Evolutionary conservation across 257 asterid genomes (phyloP), one percentile per base, ranked within the genome.

Genomic region (Gardenia jasminoides): DNA sequence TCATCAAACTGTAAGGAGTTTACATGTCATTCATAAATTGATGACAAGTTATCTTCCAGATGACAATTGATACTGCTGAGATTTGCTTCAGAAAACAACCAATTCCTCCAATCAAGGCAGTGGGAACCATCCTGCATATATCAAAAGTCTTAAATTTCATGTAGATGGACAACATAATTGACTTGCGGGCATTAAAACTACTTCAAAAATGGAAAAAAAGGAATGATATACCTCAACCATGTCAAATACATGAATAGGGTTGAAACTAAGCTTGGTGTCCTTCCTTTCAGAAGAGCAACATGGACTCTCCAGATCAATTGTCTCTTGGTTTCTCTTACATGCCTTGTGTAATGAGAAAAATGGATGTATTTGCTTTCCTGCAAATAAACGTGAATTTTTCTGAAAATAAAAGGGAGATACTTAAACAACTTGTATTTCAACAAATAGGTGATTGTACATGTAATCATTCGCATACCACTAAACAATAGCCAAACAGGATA

Each of bases 311-410:
- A 87, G 68, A 70, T 87, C 90, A 84, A 76, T 85, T 72, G 80
- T 82, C 73, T 86, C 91, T 87, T 88, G 92, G 83, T 84, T 85
- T 80, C 81, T 64, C 85, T 91, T 93, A 44, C 86, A 92, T 76
- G 83, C 87, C 87, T 92, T 93, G 86, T 87, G 13, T 72, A 92
- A 89, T 62, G 84, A 85, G 84, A 96, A 96, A 91, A 96, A 92
- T 17, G 98, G 99, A 92, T 96, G 97, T 28, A 92, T 85, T 90
- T 92, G 91, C 85, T 84, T 86, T 83, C 98, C 99, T 74, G 97
- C 87, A 88, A 86, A 95, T 73, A 93, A 83, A 50, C 97, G 90
- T 19, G 94, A 90, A 85, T 90, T 89, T 88, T 93, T 98, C 99
- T 96, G 88, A 70, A 6, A 80, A 74, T 83, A 76, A 78, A 79